Base-by-base conservation (phyloP, 345 rosid species). In the Hypericum androsaemum region DNA sequence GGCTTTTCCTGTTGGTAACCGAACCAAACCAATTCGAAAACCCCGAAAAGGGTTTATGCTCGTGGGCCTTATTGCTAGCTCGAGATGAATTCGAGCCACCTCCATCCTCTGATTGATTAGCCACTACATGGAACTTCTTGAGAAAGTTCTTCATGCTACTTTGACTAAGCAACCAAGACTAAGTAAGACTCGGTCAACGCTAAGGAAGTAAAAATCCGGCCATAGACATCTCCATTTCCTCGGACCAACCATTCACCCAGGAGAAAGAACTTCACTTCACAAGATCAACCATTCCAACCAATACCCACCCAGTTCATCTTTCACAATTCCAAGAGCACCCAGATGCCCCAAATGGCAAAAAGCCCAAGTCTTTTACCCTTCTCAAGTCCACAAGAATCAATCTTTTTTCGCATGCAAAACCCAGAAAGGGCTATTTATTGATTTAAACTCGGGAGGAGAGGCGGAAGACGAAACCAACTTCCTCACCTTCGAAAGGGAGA, bases 1-100 rank as follows among this genome's bases (percentile, higher is more conserved):
- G 77, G 65, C 60, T 73, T 54, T 74, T 81, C 52, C 68, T 77
- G 60, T 69, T 77, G 53, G 77, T 73, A 61, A 82, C 95, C 49
- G 96, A 82, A 64, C 74, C 80, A 57, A 90, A 73, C 95, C 94
- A 90, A 64, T 71, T 80, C 2, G 96, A 84, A 56, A 90, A 77
- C 48, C 77, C 94, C 6, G 89, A 73, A 49, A 76, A 65, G 67
- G 94, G 73, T 66, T 80, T 90, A 51, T 77, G 77, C 41, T 81
- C 94, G 39, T 65, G 61, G 12, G 80, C 63, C 73, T 65, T 74
- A 12, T 59, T 77, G 39, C 66, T 70, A 45, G 74, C 71, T 67
- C 68, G 77, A 14, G 78, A 77, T 38, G 94, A 87, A 60, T 69
- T 59, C 7, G 54, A 51, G 36, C 89, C 79, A 17, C 84, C 87